Percentiles rank a stretch among this genome's conserved stretches.
Evolutionary conservation across 306 rosid species (phyloP).

Genomic region (Coriaria nepalensis): DNA sequence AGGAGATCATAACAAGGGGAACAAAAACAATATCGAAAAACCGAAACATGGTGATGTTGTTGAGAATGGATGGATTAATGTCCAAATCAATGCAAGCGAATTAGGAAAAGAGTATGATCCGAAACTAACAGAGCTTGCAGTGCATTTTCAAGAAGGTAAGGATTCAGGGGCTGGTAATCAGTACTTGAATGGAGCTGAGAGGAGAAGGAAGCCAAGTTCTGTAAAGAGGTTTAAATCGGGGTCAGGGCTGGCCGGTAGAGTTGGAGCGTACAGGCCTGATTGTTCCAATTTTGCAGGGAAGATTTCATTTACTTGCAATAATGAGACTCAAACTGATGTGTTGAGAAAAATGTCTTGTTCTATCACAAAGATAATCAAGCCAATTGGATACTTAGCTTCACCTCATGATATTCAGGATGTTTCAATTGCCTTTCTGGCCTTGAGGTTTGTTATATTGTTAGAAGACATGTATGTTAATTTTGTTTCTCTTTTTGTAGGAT

Average conservation of each 20-base stretch:
- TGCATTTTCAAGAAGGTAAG: constrained; percentile 35
- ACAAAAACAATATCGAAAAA: constrained; percentile 4
- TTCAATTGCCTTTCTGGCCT: constrained; percentile 49
- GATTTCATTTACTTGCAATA: neutral
- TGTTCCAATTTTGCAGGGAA: neutral
- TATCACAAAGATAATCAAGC: constrained; percentile 66
- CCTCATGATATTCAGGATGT: constrained; percentile 42
- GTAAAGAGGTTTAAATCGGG: constrained; percentile 72
- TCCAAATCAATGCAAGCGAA: constrained; percentile 16
- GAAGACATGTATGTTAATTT: neutral
- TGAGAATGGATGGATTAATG: constrained; percentile 22
- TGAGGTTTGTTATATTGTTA: constrained; percentile 46
- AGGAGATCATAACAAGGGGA: constrained; percentile 25
- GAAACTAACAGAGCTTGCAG: constrained; percentile 42
- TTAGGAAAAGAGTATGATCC: constrained; percentile 52
- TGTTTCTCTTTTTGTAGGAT: too few relatives aligned
- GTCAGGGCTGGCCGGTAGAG: constrained; percentile 16
- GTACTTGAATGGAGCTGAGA: constrained; percentile 57
- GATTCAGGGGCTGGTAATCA: constrained; percentile 16
- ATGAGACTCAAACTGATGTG: constrained; percentile 14
- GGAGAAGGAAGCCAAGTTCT: constrained; percentile 61
- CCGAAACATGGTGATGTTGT: constrained; percentile 4
- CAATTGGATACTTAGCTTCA: constrained; percentile 60
- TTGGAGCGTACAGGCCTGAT: neutral
- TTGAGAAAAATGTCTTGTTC: constrained; percentile 19